Evolutionary conservation across 805 yeast species (phyloP), one percentile per base, ranked within the genome.

Genomic region (Yarrowia porcina): DNA sequence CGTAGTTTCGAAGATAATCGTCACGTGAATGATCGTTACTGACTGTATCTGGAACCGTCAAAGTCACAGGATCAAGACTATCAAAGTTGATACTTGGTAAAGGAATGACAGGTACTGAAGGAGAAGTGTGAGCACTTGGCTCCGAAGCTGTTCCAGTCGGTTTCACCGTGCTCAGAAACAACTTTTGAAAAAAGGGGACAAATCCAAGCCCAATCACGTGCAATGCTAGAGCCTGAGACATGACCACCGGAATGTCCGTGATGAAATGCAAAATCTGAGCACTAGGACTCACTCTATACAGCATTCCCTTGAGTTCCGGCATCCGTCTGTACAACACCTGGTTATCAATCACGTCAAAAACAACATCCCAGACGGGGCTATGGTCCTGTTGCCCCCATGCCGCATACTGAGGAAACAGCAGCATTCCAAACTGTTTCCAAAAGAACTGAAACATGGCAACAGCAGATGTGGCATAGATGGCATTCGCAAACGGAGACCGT

Each of bases 201-300:
- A 73, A 39, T 10, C 75, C 71, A 23, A 69, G 67, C 0, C 71
- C 72, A 13, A 74, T 68, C 21, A 73, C 72, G 30, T 74, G 76
- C 50, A 73, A 66, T 4, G 76, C 75, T 15, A 73, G 64, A 1
- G 69, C 69, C 45, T 73, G 74, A 41, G 67, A 66, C 25, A 68
- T 50, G 9, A 69, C 56, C 10, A 65, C 25, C 9, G 72, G 72
- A 20, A 69, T 52, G 41, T 69, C 72, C 8, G 66, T 59, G 13
- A 64, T 66, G 74, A 74, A 61, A 65, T 72, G 61, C 66, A 73
- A 23, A 65, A 64, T 62, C 59, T 71, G 65, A 49, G 72, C 32
- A 28, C 65, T 65, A 4, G 67, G 50, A 8, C 64, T 39, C 5
- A 65, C 45, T 1, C 63, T 32, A 5, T 67, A 67, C 17, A 71